phyloP scores from a whole-genome alignment of 2,329 filamentous ascomycete genomes.

The Cladophialophora exuberans region DNA sequence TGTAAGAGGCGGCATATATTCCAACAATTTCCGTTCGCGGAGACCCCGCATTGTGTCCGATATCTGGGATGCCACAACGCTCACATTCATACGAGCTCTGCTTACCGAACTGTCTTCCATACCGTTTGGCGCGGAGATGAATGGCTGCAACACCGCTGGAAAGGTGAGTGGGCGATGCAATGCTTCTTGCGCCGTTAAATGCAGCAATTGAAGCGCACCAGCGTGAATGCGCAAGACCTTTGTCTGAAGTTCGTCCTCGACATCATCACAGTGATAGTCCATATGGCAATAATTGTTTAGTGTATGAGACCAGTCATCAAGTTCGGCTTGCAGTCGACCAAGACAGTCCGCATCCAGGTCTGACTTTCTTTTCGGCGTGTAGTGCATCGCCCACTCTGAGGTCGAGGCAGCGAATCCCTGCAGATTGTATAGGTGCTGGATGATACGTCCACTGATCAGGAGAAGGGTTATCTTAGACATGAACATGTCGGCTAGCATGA shows the following conservation, averaged over 20 bases:
- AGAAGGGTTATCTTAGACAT: conserved; percentile 13
- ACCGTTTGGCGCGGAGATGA: background rate
- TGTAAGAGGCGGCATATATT: background rate
- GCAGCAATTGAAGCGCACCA: conserved; percentile 3
- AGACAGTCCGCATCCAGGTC: background rate
- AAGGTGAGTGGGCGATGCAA: background rate
- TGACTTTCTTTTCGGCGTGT: conserved; percentile 1
- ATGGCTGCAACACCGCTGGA: background rate
- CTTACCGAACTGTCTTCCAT: background rate
- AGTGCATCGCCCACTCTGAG: conserved; percentile 12
- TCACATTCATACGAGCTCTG: background rate
- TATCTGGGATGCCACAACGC: conserved; percentile 1
- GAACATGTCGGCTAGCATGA: conserved; percentile 18
- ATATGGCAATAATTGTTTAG: conserved; percentile 8
- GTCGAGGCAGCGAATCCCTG: conserved; percentile 3
- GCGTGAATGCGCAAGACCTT: conserved; percentile 1
- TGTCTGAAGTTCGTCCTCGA: background rate
- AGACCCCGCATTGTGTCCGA: background rate
- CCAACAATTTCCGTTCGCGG: conserved; percentile 1
- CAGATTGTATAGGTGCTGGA: conserved; percentile 3
- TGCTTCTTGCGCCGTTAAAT: conserved; percentile 9
- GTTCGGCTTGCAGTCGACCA: background rate
- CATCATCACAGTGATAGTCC: conserved; percentile 11
- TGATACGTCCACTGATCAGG: conserved; percentile 3
- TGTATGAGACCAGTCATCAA: conserved; percentile 7